Conservation (phyloP, 352 stramenopile genomes). For the Blastocystis sp. region DNA sequence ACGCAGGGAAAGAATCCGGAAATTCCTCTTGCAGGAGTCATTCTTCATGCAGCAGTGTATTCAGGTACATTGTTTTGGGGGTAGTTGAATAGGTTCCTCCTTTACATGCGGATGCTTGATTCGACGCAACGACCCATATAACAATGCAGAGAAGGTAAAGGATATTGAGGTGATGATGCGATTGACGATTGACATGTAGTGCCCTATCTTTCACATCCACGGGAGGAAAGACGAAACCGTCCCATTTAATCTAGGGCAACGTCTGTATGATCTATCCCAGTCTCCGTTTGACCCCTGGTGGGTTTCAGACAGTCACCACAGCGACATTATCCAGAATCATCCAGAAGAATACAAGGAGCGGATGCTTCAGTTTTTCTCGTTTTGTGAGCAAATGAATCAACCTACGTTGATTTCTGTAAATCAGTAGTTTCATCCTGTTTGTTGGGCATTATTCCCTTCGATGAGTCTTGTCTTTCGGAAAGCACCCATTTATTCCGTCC, state of each 20-base stretch:
- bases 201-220: slow-evolving; percentile 44
- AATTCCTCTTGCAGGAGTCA: background rate
- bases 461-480: background rate
- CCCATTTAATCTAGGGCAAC: background rate
- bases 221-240: slow-evolving; percentile 18
- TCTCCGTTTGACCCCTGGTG: slow-evolving; percentile 43
- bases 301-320: background rate
- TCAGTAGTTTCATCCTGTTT: background rate
- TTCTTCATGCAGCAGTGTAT: slow-evolving; percentile 29
- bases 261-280: slow-evolving; percentile 14
- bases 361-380: slow-evolving; percentile 6
- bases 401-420: background rate
- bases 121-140: background rate
- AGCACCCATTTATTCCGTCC: too few species aligned
- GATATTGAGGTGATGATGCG: background rate
- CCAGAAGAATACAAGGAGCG: background rate
- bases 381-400: background rate
- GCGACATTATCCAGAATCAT: slow-evolving; percentile 1
- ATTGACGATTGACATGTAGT: background rate
- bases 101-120: slow-evolving; percentile 46
- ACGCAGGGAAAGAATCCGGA: background rate
- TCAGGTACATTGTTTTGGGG: background rate
- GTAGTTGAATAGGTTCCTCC: background rate
- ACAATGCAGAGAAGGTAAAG: slow-evolving; percentile 28
- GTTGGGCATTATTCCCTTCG: background rate